These are phyloP conservation scores for Dioszegia aurantiaca DNA, from an alignment of 768 basidiomycete genomes.

Conservation along the genomic window DNA sequence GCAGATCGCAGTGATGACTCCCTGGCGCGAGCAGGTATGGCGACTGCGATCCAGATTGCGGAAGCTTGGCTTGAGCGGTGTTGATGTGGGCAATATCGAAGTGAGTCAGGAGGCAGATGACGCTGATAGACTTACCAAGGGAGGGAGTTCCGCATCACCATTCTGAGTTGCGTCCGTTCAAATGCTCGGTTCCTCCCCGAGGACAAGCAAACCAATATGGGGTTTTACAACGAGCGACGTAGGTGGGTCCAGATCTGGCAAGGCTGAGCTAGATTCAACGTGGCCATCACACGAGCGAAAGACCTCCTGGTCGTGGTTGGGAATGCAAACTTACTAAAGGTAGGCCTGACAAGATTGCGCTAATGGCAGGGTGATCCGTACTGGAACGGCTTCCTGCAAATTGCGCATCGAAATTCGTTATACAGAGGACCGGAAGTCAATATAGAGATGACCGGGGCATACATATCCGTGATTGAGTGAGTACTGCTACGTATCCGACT, in stretches of 20 bases:
- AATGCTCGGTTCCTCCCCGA: conserved; percentile 39
- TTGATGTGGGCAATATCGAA: conserved; percentile 53
- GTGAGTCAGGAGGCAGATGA: not conserved
- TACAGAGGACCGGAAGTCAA: conserved; percentile 32
- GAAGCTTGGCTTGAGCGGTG: conserved; percentile 28
- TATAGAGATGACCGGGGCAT: conserved; percentile 32
- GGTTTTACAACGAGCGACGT: conserved; percentile 50
- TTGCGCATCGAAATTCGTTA: conserved; percentile 42
- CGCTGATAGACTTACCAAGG: conserved; percentile 51
- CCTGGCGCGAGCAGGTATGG: conserved; percentile 54
- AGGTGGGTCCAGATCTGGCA: conserved; percentile 28
- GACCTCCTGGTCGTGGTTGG: conserved; percentile 52
- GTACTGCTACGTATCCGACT: not conserved
- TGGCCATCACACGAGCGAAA: conserved; percentile 53
- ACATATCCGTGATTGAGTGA: conserved; percentile 42
- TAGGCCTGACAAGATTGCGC: conserved; percentile 46
- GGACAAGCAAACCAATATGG: conserved; percentile 47
- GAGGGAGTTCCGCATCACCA: conserved; percentile 45
- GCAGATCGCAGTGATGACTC: conserved; percentile 52
- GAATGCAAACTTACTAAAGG: conserved; percentile 43
- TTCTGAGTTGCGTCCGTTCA: conserved; percentile 42
- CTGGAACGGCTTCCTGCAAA: conserved; percentile 50
- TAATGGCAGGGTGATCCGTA: conserved; percentile 41
- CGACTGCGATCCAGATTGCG: conserved; percentile 45
- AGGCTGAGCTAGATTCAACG: conserved; percentile 48